Evolutionary conservation across 768 basidiomycete genomes (phyloP).

Genomic region (Chlorophyllum brunneum): DNA sequence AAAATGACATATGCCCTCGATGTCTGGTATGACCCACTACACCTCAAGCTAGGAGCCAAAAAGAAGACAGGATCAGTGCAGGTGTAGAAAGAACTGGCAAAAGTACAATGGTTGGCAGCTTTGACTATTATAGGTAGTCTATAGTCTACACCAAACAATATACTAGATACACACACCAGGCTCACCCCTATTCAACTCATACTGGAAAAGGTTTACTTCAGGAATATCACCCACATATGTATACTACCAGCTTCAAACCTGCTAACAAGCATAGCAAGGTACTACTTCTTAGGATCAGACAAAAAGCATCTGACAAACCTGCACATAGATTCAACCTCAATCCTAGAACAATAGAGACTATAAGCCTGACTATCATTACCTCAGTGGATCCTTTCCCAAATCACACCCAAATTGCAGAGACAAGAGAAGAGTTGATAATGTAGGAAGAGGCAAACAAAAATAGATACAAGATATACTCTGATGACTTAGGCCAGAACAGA

Average conservation of each 20-base stretch:
- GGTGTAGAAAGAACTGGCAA: constrained; percentile 13
- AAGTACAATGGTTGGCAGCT: constrained; percentile 17
- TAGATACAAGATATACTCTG: too few species aligned
- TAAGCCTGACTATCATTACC: too few species aligned
- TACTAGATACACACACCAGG: constrained; percentile 17
- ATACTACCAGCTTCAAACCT: constrained; percentile 14
- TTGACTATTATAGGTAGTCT: constrained; percentile 22
- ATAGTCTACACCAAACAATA: constrained; percentile 16
- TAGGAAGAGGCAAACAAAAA: too few species aligned
- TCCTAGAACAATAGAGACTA: neutral
- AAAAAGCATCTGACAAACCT: constrained; percentile 6
- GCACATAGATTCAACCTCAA: neutral
- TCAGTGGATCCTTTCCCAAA: too few species aligned
- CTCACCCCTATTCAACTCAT: constrained; percentile 14
- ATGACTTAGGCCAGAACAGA: too few species aligned
- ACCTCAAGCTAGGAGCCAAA: neutral
- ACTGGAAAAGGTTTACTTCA: constrained; percentile 9
- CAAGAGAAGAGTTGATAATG: too few species aligned
- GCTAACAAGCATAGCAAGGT: neutral
- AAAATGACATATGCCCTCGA: constrained; percentile 23
- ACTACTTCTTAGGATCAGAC: too few species aligned
- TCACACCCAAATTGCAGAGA: too few species aligned
- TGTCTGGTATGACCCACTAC: constrained; percentile 20
- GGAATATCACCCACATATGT: constrained; percentile 11
- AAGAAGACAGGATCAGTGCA: constrained; percentile 12